Evolutionary conservation across 1,284 basidiomycete species (phyloP), one percentile per base, ranked within the genome.

Genomic region (Caloboletus inedulis): DNA sequence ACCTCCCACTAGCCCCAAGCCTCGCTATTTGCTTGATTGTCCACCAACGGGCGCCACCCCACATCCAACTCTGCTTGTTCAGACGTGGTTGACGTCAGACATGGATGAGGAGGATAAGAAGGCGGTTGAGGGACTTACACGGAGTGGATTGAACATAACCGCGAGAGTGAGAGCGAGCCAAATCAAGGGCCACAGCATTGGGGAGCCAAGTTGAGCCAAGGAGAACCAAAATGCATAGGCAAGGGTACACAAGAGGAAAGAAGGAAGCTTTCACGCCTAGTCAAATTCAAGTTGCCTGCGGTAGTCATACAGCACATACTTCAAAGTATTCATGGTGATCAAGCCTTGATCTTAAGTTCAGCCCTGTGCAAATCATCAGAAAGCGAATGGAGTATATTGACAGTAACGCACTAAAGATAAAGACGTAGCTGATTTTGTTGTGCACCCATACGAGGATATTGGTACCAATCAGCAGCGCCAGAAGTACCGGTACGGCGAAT

Each of bases 221-320:
- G 91, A 89, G 41, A 97, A 75, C 84, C 87, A 94, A 68, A 96
- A 93, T 39, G 87, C 85, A 62, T 87, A 89, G 51, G 80, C 83
- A 1, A 98, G 79, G 0, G 87, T 79, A n/a, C 84, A 74, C 42
- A 95, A 77, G 18, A 96, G 69, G 55, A 94, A 76, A 13, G 86
- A 77, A 0, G 95, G 94, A 18, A 92, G 80, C 89, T 95, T 53
- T 40, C 7, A 4, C 7, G 31, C 19, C 18, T 9, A 4, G 30
- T 68, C 45, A 58, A 37, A 23, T 40, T 23, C 18, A 42, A 7
- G 1, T 30, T 25, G 1, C 27, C 13, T 27, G n/a, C 30, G 41
- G 21, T 33, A 33, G 12, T 12, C 10, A 51, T 35, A 8, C 23
- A 13, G 18, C 19, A 57, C 73, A 23, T 55, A 87, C 89, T 74